Evolutionary conservation across 306 rosid species (phyloP).

Genomic region (Prunus persica): Prunus_persica_NCBIv2 NC_034010.1:26530001-26530500

Average conservation of each 20-base stretch:
- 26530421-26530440: slow-evolving; percentile 1
- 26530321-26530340: slow-evolving; percentile 13
- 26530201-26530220: too few species aligned
- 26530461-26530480: slow-evolving; percentile 18
- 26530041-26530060: too few species aligned
- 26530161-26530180: too few species aligned
- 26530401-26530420: slow-evolving; percentile 2
- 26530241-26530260: neutral
- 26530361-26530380: slow-evolving; percentile 27
- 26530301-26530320: slow-evolving; percentile 15
- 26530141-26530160: too few species aligned
- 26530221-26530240: too few species aligned
- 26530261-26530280: slow-evolving; percentile 6
- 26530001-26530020: too few species aligned
- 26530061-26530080: too few species aligned
- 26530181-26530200: too few species aligned
- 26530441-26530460: slow-evolving; percentile 10
- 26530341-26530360: slow-evolving; percentile 28
- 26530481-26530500: slow-evolving; percentile 41
- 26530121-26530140: too few species aligned
- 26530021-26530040: too few species aligned
- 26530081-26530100: too few species aligned
- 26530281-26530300: slow-evolving; percentile 22
- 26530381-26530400: slow-evolving; percentile 33
- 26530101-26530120: too few species aligned